Base-by-base conservation (phyloP, 139 green algal species). In the Diplosphaera chodatii region DNA sequence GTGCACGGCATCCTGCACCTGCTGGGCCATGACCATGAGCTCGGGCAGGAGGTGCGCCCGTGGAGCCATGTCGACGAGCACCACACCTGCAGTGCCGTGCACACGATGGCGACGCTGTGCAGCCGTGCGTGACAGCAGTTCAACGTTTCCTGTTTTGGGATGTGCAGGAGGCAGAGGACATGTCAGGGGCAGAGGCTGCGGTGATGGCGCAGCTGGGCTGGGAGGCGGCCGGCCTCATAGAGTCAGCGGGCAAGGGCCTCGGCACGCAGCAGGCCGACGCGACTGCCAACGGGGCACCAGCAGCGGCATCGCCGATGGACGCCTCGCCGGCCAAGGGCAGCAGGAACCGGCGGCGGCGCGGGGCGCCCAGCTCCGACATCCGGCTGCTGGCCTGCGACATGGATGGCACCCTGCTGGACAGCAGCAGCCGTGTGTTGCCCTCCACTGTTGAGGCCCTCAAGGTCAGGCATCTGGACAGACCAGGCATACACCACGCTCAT, bases 1-100 rank as follows among this genome's bases (percentile, higher is more conserved):
- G 85, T 98, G 64, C 94, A 98, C 72, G 94, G 90, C 25, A n/a
- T 96, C 71, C 83, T 98, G 77, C 94, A 98, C 80, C 79, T 97
- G 63, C 75, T 90, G 32, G 94, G 92, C 13, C 90, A 85, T 63
- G 94, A 98, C 74, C 94, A 98, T 70, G 94, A 98, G 83, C 55
- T 67, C n/a, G 82, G 84, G 48, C 37, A 79, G 32, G 32, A 48
- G 37, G 37, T 10, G 10, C 6, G 37, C 37, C 37, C 37, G n/a
- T n/a, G n/a, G n/a, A n/a, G n/a, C n/a, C n/a, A n/a, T n/a, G n/a
- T n/a, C n/a, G n/a, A n/a, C n/a, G n/a, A n/a, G n/a, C n/a, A n/a
- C n/a, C n/a, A n/a, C n/a, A n/a, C n/a, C n/a, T n/a, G n/a, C n/a
- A n/a, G n/a, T n/a, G n/a, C n/a, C n/a, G n/a, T n/a, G n/a, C n/a